These are phyloP conservation scores for Thelephora aurantiotincta DNA, from an alignment of 768 basidiomycete genomes.

Conservation along the genomic window DNA sequence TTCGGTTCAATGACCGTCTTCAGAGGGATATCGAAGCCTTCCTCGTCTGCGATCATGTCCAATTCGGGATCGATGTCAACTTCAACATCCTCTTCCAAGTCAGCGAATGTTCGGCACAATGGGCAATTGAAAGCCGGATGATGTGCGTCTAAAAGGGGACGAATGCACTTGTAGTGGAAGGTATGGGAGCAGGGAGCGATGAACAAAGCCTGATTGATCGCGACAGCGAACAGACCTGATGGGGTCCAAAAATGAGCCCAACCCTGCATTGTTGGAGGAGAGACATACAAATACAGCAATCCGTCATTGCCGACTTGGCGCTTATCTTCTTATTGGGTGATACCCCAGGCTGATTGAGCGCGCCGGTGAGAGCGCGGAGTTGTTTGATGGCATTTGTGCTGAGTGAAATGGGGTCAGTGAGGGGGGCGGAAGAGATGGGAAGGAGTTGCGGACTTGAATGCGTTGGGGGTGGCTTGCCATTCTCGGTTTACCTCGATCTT, in stretches of 20 bases:
- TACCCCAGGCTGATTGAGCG: slow-evolving; percentile 12
- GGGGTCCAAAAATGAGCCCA: neutral
- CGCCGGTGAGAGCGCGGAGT: slow-evolving; percentile 51
- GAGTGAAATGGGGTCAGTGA: slow-evolving; percentile 2
- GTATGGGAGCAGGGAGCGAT: slow-evolving; percentile 97
- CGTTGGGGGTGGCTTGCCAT: slow-evolving; percentile 82
- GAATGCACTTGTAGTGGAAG: slow-evolving; percentile 94
- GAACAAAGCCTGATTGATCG: slow-evolving; percentile 91
- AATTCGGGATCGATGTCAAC: slow-evolving; percentile 29
- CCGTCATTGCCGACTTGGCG: slow-evolving; percentile 38
- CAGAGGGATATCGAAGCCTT: neutral
- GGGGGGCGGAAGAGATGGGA: slow-evolving; percentile 5
- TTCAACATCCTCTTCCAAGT: slow-evolving; percentile 93
- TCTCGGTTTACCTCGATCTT: slow-evolving; percentile 80
- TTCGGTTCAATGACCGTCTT: neutral
- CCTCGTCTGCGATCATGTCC: slow-evolving; percentile 12
- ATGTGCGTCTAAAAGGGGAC: slow-evolving; percentile 79
- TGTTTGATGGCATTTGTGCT: slow-evolving; percentile 73
- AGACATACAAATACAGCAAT: slow-evolving; percentile 86
- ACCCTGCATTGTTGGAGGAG: neutral
- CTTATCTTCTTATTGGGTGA: slow-evolving; percentile 13
- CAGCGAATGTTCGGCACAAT: slow-evolving; percentile 86
- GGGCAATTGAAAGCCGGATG: slow-evolving; percentile 92
- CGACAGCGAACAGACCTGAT: slow-evolving; percentile 66
- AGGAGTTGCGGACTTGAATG: slow-evolving; percentile 60